These are phyloP conservation scores for Aspergillus kassunensis DNA, from an alignment of 495 filamentous ascomycete genomes.

Conservation along the genomic window DNA sequence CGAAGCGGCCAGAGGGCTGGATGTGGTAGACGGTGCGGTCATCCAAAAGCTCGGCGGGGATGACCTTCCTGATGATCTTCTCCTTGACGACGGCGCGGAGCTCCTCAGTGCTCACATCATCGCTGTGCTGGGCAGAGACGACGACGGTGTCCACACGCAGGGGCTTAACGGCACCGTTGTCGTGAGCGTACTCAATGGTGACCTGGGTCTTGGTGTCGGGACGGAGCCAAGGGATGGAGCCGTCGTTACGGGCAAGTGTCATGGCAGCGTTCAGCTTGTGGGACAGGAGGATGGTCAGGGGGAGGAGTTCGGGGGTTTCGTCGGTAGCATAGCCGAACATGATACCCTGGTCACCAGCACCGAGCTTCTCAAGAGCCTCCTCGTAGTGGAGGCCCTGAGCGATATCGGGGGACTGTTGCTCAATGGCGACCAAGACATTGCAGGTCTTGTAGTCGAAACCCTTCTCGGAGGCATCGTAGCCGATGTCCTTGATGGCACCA, in stretches of 20 bases:
- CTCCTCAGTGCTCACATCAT: constrained; percentile 85
- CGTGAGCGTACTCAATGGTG: constrained; percentile 96
- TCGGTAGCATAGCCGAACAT: constrained; percentile 99
- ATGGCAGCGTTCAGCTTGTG: constrained; percentile 95
- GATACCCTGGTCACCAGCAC: constrained; percentile 99
- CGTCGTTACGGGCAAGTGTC: constrained; percentile 80
- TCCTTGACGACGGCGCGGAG: constrained; percentile 92
- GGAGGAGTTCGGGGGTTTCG: constrained; percentile 95
- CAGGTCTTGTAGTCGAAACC: constrained; percentile 99
- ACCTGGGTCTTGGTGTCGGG: constrained; percentile 99
- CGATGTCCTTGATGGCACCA: constrained; percentile 93
- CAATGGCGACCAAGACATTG: constrained; percentile 97
- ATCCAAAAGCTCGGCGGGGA: constrained; percentile 87
- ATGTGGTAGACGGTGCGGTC: constrained; percentile 94
- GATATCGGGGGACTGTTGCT: constrained; percentile 98
- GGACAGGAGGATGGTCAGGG: constrained; percentile 85
- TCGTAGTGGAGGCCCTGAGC: constrained; percentile 98
- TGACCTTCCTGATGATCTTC: constrained; percentile 94
- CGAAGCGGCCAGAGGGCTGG: constrained; percentile 96
- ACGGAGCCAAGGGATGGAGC: constrained; percentile 86
- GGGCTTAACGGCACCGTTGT: constrained; percentile 89
- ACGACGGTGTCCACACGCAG: constrained; percentile 93
- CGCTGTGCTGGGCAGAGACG: constrained; percentile 90
- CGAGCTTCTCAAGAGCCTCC: constrained; percentile 92
- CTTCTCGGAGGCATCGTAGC: constrained; percentile 94